Conservation (phyloP, 2,329 filamentous ascomycete genomes). For the Fusarium transvaalense region DNA sequence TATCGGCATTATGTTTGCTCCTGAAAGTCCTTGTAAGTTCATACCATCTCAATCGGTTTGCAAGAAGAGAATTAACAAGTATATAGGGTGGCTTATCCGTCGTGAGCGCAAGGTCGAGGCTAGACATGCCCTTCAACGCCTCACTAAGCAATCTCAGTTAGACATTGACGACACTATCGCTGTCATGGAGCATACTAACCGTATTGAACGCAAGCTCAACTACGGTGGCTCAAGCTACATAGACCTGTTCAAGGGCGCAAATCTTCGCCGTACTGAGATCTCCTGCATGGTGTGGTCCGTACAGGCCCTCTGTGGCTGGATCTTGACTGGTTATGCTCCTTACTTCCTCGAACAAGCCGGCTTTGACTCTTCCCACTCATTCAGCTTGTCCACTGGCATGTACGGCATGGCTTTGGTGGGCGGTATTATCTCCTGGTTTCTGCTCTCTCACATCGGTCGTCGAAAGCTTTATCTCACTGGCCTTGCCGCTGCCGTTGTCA, state of each 20-base stretch:
- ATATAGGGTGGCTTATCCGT: slow-evolving; percentile 53
- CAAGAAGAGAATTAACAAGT: background rate
- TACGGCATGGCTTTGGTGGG: slow-evolving; percentile 57
- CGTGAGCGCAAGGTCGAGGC: slow-evolving; percentile 52
- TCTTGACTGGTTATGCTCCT: slow-evolving; percentile 39
- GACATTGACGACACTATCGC: slow-evolving; percentile 59
- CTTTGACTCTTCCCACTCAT: slow-evolving; percentile 53
- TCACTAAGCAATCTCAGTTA: slow-evolving; percentile 47
- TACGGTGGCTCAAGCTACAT: slow-evolving; percentile 48
- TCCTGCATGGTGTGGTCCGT: slow-evolving; percentile 44
- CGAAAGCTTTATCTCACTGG: slow-evolving; percentile 56
- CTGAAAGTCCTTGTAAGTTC: slow-evolving; percentile 52
- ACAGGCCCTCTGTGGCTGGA: slow-evolving; percentile 43
- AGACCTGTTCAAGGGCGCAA: slow-evolving; percentile 39
- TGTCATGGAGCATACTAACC: slow-evolving; percentile 57
- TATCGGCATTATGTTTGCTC: slow-evolving; percentile 52
- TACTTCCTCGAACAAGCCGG: slow-evolving; percentile 60
- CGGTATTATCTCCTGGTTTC: slow-evolving; percentile 56
- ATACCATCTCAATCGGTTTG: fast-evolving
- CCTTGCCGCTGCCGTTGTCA: slow-evolving; percentile 45
- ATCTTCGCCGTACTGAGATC: slow-evolving; percentile 48
- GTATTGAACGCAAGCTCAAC: slow-evolving; percentile 56
- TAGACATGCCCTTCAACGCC: slow-evolving; percentile 47
- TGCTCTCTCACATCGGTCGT: slow-evolving; percentile 55
- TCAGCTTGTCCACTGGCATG: slow-evolving; percentile 55